Base-by-base conservation (phyloP, 768 basidiomycete genomes). In the Scleroderma citrinum region DNA sequence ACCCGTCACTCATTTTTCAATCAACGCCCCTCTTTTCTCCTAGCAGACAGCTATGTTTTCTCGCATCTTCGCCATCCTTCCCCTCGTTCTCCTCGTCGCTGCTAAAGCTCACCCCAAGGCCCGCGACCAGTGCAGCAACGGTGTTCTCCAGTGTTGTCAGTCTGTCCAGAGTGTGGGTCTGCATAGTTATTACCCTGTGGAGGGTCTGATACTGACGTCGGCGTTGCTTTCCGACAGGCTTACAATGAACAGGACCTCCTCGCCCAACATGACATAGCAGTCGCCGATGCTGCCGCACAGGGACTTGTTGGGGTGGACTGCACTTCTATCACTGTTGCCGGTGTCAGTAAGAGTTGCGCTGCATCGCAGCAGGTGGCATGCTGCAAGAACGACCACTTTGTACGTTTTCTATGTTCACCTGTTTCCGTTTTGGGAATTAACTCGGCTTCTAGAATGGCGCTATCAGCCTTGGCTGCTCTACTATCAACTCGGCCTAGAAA, bases 251-350 rank as follows among this genome's bases (percentile, higher is more conserved):
- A 17, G 12, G 20, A 20, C 10, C 19, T 17, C 37, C 37, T 38
- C 37, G 19, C 20, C 19, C 17, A 38, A 13, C 11, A 20, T 13
- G 11, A 49, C n/a, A 7, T 58, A 39, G 26, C 41, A n/a, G 26
- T 5, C 40, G 31, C 39, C 59, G 41, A 34, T 59, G 31, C 50
- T 59, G 23, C 37, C 19, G 37, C 17, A 1, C 37, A 38, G 8
- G 37, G 37, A 12, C 34, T 45, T 19, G 35, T 47, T 19, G 46
- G 46, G 37, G 34, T 47, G 5, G 17, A 38, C 34, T 47, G 46
- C 36, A 19, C 46, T 8, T 34, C 46, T 17, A 24, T 47, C 34
- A 36, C 46, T 3, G 46, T 13, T 24, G 46, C 23, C 23, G 46
- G 46, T n/a, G 19, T 21, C 24, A 34, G 46, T 10, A 11, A 17